phyloP scores from a whole-genome alignment of 2,329 filamentous ascomycete genomes.

The Phialophora expanda region DNA sequence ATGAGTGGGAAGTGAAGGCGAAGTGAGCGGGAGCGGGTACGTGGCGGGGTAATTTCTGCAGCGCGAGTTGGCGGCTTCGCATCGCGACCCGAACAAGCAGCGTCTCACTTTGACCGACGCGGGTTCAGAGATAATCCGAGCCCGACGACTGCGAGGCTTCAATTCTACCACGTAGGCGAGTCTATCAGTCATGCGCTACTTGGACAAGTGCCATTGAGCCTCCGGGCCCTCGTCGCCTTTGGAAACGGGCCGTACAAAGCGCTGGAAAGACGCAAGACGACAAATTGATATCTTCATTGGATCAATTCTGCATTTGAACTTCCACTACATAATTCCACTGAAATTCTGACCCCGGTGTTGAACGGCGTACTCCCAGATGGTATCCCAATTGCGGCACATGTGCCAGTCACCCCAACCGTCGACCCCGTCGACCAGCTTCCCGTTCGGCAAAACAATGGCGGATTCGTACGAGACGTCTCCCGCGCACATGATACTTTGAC shows the following conservation, averaged over 20 bases:
- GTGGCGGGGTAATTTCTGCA: not conserved
- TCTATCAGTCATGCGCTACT: not conserved
- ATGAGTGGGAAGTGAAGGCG: not conserved
- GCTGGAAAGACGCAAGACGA: not conserved
- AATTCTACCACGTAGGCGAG: not conserved
- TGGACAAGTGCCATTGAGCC: not conserved
- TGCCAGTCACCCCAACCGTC: slow-evolving; percentile 12
- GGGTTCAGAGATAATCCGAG: not conserved
- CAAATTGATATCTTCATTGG: not conserved
- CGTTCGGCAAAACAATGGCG: not conserved
- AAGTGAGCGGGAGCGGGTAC: not conserved
- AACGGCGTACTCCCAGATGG: slow-evolving; percentile 7
- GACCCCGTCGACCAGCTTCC: slow-evolving; percentile 6
- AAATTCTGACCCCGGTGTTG: slow-evolving; percentile 15
- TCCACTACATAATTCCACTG: not conserved
- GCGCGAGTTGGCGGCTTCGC: not conserved
- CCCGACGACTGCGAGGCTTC: not conserved
- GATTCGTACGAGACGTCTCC: slow-evolving; percentile 12
- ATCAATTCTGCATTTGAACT: not conserved
- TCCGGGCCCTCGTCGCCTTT: too few species aligned
- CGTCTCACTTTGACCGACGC: not conserved
- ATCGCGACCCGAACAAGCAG: not conserved
- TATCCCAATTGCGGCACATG: slow-evolving; percentile 6
- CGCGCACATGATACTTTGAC: slow-evolving; percentile 12
- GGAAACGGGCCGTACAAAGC: not conserved